Conservation (phyloP, 2,329 filamentous ascomycete species). For the Hansfordia pulvinata region DNA sequence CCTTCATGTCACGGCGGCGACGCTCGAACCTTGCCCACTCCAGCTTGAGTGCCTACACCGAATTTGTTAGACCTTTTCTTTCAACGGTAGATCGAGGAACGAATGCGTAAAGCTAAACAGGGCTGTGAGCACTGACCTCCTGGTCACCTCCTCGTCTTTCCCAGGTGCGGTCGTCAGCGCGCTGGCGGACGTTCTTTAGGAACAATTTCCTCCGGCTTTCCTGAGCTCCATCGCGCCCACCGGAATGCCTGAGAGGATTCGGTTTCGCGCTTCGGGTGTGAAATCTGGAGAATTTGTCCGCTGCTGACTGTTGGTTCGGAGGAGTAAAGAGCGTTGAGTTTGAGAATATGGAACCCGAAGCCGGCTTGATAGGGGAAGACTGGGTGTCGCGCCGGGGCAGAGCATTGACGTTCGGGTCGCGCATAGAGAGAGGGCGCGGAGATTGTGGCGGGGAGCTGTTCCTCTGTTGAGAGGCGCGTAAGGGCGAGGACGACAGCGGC, state of each 20-base stretch:
- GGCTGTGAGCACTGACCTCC: constrained; percentile 23
- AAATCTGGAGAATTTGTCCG: constrained; percentile 25
- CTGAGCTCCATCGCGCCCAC: constrained; percentile 48
- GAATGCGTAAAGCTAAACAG: neutral
- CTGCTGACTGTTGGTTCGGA: constrained; percentile 22
- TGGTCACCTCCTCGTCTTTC: constrained; percentile 49
- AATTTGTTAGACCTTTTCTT: neutral
- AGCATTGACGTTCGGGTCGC: constrained; percentile 27
- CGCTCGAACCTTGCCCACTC: constrained; percentile 26
- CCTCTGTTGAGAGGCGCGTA: constrained; percentile 39
- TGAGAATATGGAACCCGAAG: constrained; percentile 6
- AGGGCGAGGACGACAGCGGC: constrained; percentile 44
- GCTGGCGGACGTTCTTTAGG: constrained; percentile 50
- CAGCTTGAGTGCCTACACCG: constrained; percentile 22
- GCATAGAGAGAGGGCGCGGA: constrained; percentile 25
- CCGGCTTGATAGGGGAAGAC: constrained; percentile 19
- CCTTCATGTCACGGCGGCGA: constrained; percentile 22
- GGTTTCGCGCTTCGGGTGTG: constrained; percentile 41
- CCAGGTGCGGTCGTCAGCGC: constrained; percentile 45
- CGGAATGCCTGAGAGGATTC: constrained; percentile 47
- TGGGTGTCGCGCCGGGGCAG: constrained; percentile 24
- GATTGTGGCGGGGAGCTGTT: constrained; percentile 7
- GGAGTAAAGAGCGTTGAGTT: constrained; percentile 33
- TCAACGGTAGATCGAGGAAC: no score
- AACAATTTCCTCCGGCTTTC: constrained; percentile 56